Evolutionary conservation across 1,284 basidiomycete species (phyloP).

Genomic region (Boletus mariae): DNA sequence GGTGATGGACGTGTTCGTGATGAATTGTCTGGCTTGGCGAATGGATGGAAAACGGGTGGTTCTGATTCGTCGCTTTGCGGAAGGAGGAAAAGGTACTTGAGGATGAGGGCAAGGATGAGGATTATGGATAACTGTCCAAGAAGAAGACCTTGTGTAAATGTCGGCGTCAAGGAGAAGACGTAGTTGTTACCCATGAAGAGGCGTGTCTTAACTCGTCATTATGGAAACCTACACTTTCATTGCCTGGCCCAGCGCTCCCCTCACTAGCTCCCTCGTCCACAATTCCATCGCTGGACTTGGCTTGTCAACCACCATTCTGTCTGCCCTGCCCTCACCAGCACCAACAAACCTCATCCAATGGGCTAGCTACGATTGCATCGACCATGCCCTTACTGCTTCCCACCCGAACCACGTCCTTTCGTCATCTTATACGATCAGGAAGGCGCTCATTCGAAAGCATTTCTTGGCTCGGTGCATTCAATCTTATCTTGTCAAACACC

Average conservation of each 20-base stretch:
- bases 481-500: slow-evolving; percentile 72
- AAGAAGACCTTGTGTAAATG: slow-evolving; percentile 80
- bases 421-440: slow-evolving; percentile 87
- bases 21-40: slow-evolving; percentile 43
- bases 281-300: slow-evolving; percentile 50
- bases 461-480: slow-evolving; percentile 80
- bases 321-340: slow-evolving; percentile 21
- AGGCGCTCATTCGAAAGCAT: slow-evolving; percentile 94
- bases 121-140: slow-evolving; percentile 78
- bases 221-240: slow-evolving; percentile 38
- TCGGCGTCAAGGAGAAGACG: slow-evolving; percentile 71
- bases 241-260: slow-evolving; percentile 75
- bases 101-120: slow-evolving; percentile 60
- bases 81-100: slow-evolving; percentile 81
- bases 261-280: slow-evolving; percentile 68
- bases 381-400: slow-evolving; percentile 67
- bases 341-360: slow-evolving; percentile 55
- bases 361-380: slow-evolving; percentile 80
- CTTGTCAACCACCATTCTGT: slow-evolving; percentile 31
- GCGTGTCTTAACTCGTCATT: background rate
- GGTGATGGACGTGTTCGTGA: slow-evolving; percentile 35
- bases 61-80: slow-evolving; percentile 54
- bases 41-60: slow-evolving; percentile 55
- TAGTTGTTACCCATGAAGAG: slow-evolving; percentile 54
- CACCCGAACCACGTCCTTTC: slow-evolving; percentile 55